phyloP scores from a whole-genome alignment of 1,284 basidiomycete genomes.

The Sporisorium iseilematis-ciliati region DNA sequence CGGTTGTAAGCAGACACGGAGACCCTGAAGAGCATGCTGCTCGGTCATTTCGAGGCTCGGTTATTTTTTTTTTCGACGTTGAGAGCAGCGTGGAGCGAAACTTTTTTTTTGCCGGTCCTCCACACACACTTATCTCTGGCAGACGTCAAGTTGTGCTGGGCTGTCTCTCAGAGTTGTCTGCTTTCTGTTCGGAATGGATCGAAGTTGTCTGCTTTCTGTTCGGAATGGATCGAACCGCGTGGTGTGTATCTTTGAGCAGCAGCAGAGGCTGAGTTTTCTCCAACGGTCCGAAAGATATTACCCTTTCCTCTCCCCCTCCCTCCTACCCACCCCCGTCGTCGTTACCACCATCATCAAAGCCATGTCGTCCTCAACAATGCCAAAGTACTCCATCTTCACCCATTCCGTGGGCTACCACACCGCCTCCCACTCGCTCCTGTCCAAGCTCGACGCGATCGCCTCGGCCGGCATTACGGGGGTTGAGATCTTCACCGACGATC shows the following conservation, averaged over 20 bases:
- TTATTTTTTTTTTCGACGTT: not conserved
- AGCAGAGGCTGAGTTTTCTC: no score
- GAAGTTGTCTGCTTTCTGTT: no score
- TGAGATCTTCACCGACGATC: constrained; percentile 44
- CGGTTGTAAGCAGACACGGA: no score
- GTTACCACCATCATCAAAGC: not conserved
- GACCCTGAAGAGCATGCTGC: no score
- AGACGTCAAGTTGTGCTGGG: not conserved
- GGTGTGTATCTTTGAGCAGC: no score
- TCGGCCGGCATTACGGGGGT: constrained; percentile 16
- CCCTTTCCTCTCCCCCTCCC: not conserved
- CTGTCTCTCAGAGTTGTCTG: no score
- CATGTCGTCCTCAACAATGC: not conserved
- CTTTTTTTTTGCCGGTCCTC: not conserved
- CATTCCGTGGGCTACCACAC: constrained; percentile 35
- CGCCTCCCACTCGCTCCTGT: constrained; percentile 13
- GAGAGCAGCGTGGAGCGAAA: not conserved
- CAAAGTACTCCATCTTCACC: constrained; percentile 35
- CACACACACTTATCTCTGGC: not conserved
- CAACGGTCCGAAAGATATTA: not conserved
- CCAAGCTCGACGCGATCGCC: constrained; percentile 26
- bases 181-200: no score
- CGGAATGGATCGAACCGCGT: no score
- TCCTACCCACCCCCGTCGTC: not conserved
- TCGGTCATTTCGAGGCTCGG: not conserved